Evolutionary conservation across 139 green algal genomes (phyloP), one percentile per base, ranked within the genome.

Genomic region (Chlorella sp.): DNA sequence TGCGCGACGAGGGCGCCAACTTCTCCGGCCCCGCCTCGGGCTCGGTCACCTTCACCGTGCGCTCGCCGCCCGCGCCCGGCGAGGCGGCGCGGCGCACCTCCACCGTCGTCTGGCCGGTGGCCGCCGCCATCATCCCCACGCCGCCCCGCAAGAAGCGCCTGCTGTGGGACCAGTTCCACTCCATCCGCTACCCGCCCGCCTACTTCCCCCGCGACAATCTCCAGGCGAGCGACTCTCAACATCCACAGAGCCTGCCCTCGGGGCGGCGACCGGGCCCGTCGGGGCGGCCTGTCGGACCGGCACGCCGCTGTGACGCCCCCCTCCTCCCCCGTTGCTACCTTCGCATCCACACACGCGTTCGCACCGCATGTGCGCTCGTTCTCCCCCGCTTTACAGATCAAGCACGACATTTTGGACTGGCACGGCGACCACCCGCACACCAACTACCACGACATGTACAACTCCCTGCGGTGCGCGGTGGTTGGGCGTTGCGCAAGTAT

Each of bases 341-440:
- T n/a, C n/a, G n/a, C n/a, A n/a, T n/a, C n/a, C n/a, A n/a, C n/a
- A n/a, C n/a, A n/a, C n/a, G n/a, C n/a, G n/a, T 8, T 33, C 43
- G 7, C 8, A 38, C 33, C 35, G 11, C 72, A 69, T 42, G 71
- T 86, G 40, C 70, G 77, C 8, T n/a, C n/a, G n/a, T n/a, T n/a
- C n/a, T n/a, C n/a, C n/a, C n/a, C n/a, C n/a, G n/a, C n/a, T n/a
- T n/a, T n/a, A n/a, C n/a, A n/a, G n/a, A n/a, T n/a, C n/a, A n/a
- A n/a, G 64, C 63, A 86, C 69, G 96, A 99, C 84, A 94, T 99
- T 59, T 83, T 99, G 83, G 96, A 99, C 86, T 99, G 96, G 96
- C 95, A 99, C 77, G 96, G 96, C 23, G 96, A 99, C 87, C 95
- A 98, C 83, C 93, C 90, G 0, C 91, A 95, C 87, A 99, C 95